These are phyloP conservation scores for Arctostaphylos glauca DNA, from an alignment of 148 eudicot species.

Conservation along the genomic window DNA sequence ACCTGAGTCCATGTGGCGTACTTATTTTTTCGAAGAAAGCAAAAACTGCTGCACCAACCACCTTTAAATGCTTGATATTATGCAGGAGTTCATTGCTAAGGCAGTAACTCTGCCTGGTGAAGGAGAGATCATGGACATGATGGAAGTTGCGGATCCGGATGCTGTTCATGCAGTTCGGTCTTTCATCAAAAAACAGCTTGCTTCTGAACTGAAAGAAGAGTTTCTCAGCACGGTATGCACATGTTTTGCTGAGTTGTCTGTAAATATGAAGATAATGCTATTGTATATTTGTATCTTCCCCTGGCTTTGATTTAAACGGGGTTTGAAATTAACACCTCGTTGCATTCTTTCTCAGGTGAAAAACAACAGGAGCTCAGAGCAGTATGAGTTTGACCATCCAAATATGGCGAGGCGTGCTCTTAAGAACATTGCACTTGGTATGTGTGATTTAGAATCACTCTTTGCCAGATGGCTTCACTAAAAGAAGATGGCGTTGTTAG, in stretches of 20 bases:
- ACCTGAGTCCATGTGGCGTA: neutral
- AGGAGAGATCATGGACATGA: slow-evolving; percentile 97
- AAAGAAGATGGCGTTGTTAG: neutral
- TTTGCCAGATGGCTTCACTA: neutral
- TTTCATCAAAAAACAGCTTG: slow-evolving; percentile 85
- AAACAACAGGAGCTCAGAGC: slow-evolving; percentile 71
- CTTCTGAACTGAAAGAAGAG: slow-evolving; percentile 68
- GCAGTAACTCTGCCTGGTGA: slow-evolving; percentile 85
- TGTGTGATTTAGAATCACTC: slow-evolving; percentile 15
- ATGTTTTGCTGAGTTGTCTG: neutral
- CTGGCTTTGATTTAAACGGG: neutral
- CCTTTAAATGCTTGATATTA: neutral
- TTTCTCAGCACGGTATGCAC: slow-evolving; percentile 54
- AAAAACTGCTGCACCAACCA: neutral
- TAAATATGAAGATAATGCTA: slow-evolving; percentile 5
- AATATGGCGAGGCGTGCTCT: slow-evolving; percentile 87
- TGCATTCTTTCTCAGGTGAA: slow-evolving; percentile 53
- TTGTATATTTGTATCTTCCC: neutral
- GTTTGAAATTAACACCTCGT: neutral
- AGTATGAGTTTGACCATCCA: slow-evolving; percentile 64
- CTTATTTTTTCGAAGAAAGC: neutral
- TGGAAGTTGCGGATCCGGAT: slow-evolving; percentile 98
- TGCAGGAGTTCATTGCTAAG: slow-evolving; percentile 85
- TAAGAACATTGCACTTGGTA: slow-evolving; percentile 78
- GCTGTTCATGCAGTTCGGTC: slow-evolving; percentile 89